A percentile compares a stretch with the other conserved stretches of the same genome.
Evolutionary conservation across 768 basidiomycete species (phyloP).

Genomic region (Suillus brevipes): DNA sequence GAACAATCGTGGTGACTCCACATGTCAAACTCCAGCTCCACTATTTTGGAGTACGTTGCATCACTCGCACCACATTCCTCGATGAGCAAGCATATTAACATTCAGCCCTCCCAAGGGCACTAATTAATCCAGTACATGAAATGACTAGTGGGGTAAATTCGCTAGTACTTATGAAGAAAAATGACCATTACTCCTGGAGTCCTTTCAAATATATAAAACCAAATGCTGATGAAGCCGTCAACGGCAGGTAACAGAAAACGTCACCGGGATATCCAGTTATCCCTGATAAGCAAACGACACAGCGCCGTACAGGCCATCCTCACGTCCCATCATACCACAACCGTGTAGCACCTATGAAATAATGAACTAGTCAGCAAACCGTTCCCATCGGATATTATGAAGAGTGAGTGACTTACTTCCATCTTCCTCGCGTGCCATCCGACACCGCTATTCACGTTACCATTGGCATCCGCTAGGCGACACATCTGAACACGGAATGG

Average conservation of each 20-base stretch:
- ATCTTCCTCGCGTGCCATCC: conserved; percentile 98
- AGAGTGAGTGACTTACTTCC: conserved; percentile 66
- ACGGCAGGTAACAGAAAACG: background rate
- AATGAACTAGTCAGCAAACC: conserved; percentile 7
- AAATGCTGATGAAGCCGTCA: background rate
- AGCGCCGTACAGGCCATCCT: conserved; percentile 92
- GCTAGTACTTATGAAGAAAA: background rate
- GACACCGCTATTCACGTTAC: conserved; percentile 86
- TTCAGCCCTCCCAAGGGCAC: conserved; percentile 10
- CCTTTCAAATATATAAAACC: background rate
- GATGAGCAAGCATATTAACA: conserved; percentile 1
- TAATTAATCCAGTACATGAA: conserved; percentile 12
- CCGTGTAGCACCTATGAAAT: conserved; percentile 73
- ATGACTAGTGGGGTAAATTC: background rate
- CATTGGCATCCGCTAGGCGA: conserved; percentile 74
- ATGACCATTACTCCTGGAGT: background rate
- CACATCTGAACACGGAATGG: conserved; percentile 72
- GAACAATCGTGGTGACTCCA: background rate
- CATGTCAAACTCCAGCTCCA: background rate
- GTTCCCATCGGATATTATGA: conserved; percentile 1
- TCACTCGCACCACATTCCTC: background rate
- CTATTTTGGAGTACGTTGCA: background rate
- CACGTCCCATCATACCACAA: conserved; percentile 86
- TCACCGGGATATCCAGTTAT: conserved; percentile 30
- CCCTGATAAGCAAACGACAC: conserved; percentile 95